These are phyloP conservation scores for Trichoderma parareesei DNA, from an alignment of 495 filamentous ascomycete genomes.

Conservation along the genomic window DNA sequence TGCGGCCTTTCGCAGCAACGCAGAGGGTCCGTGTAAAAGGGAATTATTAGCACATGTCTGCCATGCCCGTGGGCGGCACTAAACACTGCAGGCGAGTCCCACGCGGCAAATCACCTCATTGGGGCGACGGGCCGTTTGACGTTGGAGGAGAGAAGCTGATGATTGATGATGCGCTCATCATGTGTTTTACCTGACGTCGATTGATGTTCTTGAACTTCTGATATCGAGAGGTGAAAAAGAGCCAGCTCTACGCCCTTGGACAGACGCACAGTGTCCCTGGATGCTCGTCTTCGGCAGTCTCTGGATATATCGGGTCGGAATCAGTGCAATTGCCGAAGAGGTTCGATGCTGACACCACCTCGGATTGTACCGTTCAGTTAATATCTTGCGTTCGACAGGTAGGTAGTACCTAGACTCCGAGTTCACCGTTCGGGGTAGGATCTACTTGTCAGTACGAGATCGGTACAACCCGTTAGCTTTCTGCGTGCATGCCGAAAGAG, in stretches of 20 bases:
- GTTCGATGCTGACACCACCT: background rate
- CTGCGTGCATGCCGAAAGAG: background rate
- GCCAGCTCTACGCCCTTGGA: background rate
- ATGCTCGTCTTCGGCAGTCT: background rate
- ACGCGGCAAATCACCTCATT: constrained; percentile 4
- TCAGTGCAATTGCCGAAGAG: background rate
- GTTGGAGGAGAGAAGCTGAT: background rate
- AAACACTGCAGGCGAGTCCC: background rate
- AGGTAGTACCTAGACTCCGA: too few species aligned
- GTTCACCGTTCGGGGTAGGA: too few species aligned
- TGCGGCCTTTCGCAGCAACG: background rate
- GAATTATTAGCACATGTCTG: background rate
- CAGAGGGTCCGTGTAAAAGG: background rate
- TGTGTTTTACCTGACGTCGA: background rate
- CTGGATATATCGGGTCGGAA: background rate
- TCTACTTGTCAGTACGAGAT: background rate
- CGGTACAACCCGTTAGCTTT: background rate
- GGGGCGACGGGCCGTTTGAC: constrained; percentile 1
- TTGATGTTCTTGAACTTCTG: background rate
- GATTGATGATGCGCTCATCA: background rate
- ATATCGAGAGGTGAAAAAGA: background rate
- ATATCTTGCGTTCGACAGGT: background rate
- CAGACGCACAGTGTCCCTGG: background rate
- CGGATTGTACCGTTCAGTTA: background rate
- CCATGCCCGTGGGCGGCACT: background rate